Evolutionary conservation across 2,329 filamentous ascomycete genomes (phyloP).

Genomic region (Phaeosphaeria sp.): DNA sequence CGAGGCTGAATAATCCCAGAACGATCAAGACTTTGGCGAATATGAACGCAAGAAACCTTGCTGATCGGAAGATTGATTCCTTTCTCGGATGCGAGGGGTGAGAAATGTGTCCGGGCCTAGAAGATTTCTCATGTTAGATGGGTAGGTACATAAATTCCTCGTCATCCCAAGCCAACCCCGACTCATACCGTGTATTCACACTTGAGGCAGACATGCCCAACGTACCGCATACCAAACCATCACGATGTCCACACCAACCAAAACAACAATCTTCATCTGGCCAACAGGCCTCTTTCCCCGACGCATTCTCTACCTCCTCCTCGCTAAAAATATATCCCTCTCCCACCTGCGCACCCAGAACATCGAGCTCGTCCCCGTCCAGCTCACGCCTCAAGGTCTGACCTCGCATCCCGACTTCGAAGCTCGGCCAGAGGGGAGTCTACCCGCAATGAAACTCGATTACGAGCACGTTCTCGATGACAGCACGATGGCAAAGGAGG

Average conservation of each 20-base stretch:
- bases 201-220: too few relatives aligned
- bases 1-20: neutral
- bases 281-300: constrained; percentile 27
- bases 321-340: constrained; percentile 17
- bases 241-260: neutral
- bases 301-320: constrained; percentile 26
- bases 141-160: too few relatives aligned
- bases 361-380: constrained; percentile 21
- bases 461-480: neutral
- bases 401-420: constrained; percentile 11
- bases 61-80: neutral
- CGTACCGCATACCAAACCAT: neutral
- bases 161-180: too few relatives aligned
- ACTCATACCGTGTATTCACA: too few relatives aligned
- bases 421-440: constrained; percentile 10
- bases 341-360: constrained; percentile 14
- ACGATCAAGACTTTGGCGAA: neutral
- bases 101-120: too few relatives aligned
- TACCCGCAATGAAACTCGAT: constrained; percentile 19
- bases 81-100: too few relatives aligned
- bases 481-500: neutral
- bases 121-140: too few relatives aligned
- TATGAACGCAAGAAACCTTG: neutral
- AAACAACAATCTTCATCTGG: constrained; percentile 29
- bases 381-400: constrained; percentile 1